A percentile compares a stretch with the other conserved stretches of the same genome.
Conservation (phyloP, 2,329 filamentous ascomycete species). For the Botrytis medusae region DNA sequence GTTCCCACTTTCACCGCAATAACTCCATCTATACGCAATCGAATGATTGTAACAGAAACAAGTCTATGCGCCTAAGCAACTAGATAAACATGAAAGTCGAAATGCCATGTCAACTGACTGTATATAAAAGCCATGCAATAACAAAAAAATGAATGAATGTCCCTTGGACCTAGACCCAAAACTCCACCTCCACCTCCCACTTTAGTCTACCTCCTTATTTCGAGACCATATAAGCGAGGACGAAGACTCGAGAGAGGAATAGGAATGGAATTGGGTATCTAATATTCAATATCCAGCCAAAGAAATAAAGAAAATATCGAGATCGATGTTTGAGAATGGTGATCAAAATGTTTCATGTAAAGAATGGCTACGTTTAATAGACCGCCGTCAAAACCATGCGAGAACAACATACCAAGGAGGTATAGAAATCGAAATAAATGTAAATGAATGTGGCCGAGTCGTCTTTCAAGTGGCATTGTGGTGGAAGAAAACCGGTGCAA, state of each 20-base stretch:
- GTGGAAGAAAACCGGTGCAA: not conserved
- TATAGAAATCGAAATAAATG: not conserved
- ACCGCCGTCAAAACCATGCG: not conserved
- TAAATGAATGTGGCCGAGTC: not conserved
- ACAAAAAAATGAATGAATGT: not conserved
- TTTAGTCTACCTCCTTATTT: accelerated
- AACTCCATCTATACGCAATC: not conserved
- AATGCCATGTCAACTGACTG: not conserved
- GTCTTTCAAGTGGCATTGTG: no score
- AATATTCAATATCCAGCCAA: not conserved
- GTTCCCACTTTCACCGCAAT: not conserved
- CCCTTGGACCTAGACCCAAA: not conserved
- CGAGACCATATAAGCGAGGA: not conserved
- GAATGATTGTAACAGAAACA: not conserved
- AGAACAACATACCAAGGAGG: no score
- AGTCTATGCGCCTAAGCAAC: not conserved
- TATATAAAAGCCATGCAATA: not conserved
- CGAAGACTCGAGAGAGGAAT: not conserved
- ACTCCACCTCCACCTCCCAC: not conserved
- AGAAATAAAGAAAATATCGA: not conserved
- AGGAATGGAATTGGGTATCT: not conserved
- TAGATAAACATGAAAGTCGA: not conserved
- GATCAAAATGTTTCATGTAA: not conserved
- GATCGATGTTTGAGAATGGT: not conserved
- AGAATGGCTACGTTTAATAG: not conserved